phyloP scores from a whole-genome alignment of 176 grass and related monocot genomes.

The Puya raimondii region DNA sequence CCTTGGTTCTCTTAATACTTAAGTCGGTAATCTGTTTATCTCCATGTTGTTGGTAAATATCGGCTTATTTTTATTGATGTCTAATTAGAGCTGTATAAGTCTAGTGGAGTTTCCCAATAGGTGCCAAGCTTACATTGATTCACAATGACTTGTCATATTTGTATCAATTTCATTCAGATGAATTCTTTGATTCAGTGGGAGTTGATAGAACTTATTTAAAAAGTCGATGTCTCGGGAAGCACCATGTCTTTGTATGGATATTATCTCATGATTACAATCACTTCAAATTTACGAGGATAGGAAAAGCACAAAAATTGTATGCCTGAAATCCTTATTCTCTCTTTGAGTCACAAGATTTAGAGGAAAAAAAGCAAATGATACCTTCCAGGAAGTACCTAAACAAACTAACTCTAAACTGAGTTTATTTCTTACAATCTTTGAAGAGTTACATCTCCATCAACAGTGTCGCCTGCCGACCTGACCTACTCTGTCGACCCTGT shows the following conservation, averaged over 20 bases:
- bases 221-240: neutral
- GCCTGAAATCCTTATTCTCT: neutral
- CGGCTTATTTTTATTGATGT: constrained; percentile 20
- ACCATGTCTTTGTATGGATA: too few species aligned
- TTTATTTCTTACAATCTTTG: neutral
- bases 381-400: neutral
- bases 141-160: neutral
- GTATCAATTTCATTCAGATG: constrained; percentile 5
- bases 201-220: neutral
- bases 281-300: neutral
- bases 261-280: too few species aligned
- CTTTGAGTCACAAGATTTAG: neutral
- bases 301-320: neutral
- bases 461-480: neutral
- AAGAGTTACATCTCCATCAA: neutral
- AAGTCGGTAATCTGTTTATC: neutral
- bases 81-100: neutral
- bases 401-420: neutral
- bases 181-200: constrained; percentile 15
- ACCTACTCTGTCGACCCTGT: neutral
- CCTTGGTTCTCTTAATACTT: neutral
- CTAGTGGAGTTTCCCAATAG: neutral
- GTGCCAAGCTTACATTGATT: neutral
- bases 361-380: neutral
- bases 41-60: constrained; percentile 26